A percentile compares a stretch with the other conserved stretches of the same genome.
Conservation (phyloP, 129 eudicot species). For the Rutidosis leptorrhynchoides region DNA sequence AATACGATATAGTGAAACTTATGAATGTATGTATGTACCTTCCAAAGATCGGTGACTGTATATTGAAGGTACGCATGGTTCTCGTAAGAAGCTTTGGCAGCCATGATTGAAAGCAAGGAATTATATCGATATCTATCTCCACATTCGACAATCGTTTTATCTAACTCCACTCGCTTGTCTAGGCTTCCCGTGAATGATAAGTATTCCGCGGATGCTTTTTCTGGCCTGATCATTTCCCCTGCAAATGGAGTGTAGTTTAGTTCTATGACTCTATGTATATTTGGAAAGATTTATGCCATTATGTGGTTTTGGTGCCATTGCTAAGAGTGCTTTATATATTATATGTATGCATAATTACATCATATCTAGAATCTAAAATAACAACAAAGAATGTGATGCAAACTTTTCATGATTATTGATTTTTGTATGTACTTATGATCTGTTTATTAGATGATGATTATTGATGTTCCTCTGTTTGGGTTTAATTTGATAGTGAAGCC, state of each 20-base stretch:
- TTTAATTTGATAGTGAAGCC: no score
- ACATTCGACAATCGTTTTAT: constrained; percentile 11
- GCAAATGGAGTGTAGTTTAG: constrained; percentile 3
- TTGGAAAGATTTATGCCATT: not conserved
- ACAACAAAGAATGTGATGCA: no score
- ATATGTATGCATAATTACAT: no score
- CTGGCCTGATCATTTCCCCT: constrained; percentile 21
- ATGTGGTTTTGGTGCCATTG: not conserved
- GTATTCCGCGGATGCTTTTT: constrained; percentile 12
- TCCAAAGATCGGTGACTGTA: constrained; percentile 23
- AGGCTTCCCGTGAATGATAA: constrained; percentile 18
- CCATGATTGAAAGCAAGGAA: constrained; percentile 22
- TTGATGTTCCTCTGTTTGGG: no score
- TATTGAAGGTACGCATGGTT: constrained; percentile 22
- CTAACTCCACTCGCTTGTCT: constrained; percentile 25
- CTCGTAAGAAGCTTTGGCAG: constrained; percentile 25
- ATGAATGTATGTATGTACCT: constrained; percentile 13
- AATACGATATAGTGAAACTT: no score
- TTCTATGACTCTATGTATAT: not conserved
- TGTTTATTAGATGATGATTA: no score
- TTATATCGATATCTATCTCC: constrained; percentile 23
- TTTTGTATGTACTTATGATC: no score
- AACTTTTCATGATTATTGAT: no score
- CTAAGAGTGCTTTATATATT: no score
- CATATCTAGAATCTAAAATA: no score